Evolutionary conservation across 257 asterid species (phyloP).

Genomic region (Solanum sejunctum): DNA sequence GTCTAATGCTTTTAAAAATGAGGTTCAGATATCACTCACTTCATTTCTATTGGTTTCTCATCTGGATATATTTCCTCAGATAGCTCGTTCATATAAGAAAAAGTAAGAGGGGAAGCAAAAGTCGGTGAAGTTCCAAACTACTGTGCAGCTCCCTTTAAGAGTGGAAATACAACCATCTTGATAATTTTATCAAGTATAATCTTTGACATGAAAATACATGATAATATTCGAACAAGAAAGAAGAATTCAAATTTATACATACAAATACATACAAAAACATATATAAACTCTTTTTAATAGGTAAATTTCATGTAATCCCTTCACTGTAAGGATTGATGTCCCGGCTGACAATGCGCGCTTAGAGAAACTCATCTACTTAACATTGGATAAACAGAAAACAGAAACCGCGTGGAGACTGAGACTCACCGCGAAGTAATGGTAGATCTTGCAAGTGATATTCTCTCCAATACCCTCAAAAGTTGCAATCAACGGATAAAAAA

Average conservation of each 20-base stretch:
- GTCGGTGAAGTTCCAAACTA: constrained; percentile 68
- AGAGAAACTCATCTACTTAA: not conserved
- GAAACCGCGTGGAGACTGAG: not conserved
- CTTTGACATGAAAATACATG: not conserved
- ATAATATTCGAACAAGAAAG: not conserved
- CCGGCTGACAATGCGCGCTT: not conserved
- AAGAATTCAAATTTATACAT: not conserved
- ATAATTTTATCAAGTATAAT: constrained; percentile 8
- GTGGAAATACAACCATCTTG: constrained; percentile 77
- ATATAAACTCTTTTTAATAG: not conserved
- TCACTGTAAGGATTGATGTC: not conserved
- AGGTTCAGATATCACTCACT: constrained; percentile 24
- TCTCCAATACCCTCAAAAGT: constrained; percentile 80
- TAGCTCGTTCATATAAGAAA: constrained; percentile 86
- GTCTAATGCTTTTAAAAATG: not conserved
- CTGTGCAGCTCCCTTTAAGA: constrained; percentile 52
- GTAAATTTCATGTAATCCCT: not conserved
- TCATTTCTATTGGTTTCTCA: constrained; percentile 58
- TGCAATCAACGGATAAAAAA: constrained; percentile 69
- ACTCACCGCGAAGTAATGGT: constrained; percentile 67
- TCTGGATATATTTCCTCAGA: constrained; percentile 41
- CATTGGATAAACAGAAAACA: not conserved
- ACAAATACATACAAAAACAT: not conserved
- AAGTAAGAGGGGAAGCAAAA: constrained; percentile 89
- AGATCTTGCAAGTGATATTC: constrained; percentile 37